These are phyloP conservation scores for Dictyostelium intermedium DNA, from an alignment of 78 protist species.

Conservation along the genomic window DNA sequence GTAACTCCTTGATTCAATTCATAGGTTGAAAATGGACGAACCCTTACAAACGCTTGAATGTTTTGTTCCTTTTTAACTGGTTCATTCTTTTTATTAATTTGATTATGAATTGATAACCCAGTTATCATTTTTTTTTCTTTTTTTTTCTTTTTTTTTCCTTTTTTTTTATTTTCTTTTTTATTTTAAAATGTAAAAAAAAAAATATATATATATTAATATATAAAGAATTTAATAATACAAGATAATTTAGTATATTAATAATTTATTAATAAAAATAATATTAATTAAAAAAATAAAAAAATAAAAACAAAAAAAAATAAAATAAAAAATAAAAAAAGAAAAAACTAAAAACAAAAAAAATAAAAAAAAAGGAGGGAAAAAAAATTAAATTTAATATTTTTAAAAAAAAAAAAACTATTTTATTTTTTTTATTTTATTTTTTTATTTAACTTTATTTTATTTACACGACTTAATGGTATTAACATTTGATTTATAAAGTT, in stretches of 20 bases:
- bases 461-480: neutral
- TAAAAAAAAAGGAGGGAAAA: too few species aligned
- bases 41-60: constrained; percentile 72
- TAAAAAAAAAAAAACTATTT: neutral
- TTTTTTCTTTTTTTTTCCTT: neutral
- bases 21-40: constrained; percentile 40
- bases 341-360: too few species aligned
- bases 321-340: too few species aligned
- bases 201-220: neutral
- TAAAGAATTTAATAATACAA: neutral
- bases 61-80: constrained; percentile 55
- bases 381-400: too few species aligned
- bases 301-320: too few species aligned
- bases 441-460: neutral
- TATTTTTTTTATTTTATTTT: neutral
- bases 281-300: too few species aligned
- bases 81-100: constrained; percentile 48
- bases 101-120: constrained; percentile 51
- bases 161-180: neutral
- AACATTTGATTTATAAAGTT: neutral
- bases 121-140: constrained; percentile 32
- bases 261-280: too few species aligned
- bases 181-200: neutral
- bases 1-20: constrained; percentile 14
- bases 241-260: too few species aligned